phyloP scores from a whole-genome alignment of 768 basidiomycete species.

The Trametes coccinea region DNA sequence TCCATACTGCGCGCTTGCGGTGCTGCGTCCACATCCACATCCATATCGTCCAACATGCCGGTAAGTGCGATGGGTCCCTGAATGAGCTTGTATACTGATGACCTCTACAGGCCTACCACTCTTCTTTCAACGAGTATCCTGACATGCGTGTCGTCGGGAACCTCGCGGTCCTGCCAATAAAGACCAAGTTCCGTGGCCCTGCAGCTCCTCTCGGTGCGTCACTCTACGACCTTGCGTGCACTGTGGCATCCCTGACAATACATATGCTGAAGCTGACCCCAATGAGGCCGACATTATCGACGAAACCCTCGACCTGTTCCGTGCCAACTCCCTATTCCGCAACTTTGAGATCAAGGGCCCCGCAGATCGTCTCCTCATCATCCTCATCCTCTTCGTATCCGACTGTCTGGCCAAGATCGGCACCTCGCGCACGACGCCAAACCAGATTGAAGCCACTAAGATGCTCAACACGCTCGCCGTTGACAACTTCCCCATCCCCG shows the following conservation, averaged over 20 bases:
- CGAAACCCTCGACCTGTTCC: slow-evolving; percentile 94
- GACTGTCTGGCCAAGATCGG: slow-evolving; percentile 95
- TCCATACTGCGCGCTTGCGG: slow-evolving; percentile 7
- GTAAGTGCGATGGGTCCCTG: slow-evolving; percentile 11
- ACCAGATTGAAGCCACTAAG: slow-evolving; percentile 85
- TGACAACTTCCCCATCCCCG: slow-evolving; percentile 91
- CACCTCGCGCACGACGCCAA: slow-evolving; percentile 61
- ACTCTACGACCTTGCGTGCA: slow-evolving; percentile 12
- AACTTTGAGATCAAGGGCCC: slow-evolving; percentile 99
- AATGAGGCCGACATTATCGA: slow-evolving; percentile 87
- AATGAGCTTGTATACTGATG: not conserved
- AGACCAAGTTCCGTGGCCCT: slow-evolving; percentile 89
- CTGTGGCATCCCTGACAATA: too few species aligned
- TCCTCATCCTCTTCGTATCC: slow-evolving; percentile 96
- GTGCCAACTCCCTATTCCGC: slow-evolving; percentile 97
- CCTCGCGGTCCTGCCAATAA: slow-evolving; percentile 86
- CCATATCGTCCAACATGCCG: slow-evolving; percentile 24
- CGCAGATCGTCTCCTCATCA: slow-evolving; percentile 92
- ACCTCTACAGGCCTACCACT: slow-evolving; percentile 85
- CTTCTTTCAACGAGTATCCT: slow-evolving; percentile 82
- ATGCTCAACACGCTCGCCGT: slow-evolving; percentile 88
- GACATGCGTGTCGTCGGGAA: slow-evolving; percentile 88
- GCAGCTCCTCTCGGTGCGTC: slow-evolving; percentile 68
- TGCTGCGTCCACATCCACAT: not conserved
- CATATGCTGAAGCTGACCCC: slow-evolving; percentile 61